These are phyloP conservation scores for Thuidium tamariscinum DNA, from an alignment of 225 moss, liverwort and hornwort species.

Conservation along the genomic window DNA sequence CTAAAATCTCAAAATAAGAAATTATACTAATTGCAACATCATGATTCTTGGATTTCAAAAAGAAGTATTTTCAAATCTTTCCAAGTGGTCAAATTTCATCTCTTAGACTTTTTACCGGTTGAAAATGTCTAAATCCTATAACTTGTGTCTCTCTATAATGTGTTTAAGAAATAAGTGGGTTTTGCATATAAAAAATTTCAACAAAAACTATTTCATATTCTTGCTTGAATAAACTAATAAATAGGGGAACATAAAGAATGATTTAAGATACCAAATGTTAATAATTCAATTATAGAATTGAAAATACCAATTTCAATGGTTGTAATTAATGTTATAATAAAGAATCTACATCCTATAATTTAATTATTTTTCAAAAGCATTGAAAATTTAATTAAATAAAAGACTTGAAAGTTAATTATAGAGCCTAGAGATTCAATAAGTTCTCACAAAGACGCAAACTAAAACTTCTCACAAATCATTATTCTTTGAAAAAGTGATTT, in stretches of 20 bases:
- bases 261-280: neutral
- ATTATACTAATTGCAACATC: neutral
- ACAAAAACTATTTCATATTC: neutral
- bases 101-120: neutral
- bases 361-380: neutral
- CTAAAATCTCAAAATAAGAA: neutral
- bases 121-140: neutral
- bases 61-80: neutral
- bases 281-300: neutral
- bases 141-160: neutral
- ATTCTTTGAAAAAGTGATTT: no score
- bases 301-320: neutral
- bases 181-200: neutral
- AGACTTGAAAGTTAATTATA: neutral
- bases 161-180: neutral
- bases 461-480: no score
- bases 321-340: neutral
- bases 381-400: neutral
- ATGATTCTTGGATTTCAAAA: neutral
- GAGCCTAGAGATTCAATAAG: neutral
- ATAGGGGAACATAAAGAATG: neutral
- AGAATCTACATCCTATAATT: neutral
- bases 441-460: no score
- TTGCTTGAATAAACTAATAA: neutral
- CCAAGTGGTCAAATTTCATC: neutral